Conservation (phyloP, 2,329 filamentous ascomycete species). For the Cladophialophora carrionii region DNA sequence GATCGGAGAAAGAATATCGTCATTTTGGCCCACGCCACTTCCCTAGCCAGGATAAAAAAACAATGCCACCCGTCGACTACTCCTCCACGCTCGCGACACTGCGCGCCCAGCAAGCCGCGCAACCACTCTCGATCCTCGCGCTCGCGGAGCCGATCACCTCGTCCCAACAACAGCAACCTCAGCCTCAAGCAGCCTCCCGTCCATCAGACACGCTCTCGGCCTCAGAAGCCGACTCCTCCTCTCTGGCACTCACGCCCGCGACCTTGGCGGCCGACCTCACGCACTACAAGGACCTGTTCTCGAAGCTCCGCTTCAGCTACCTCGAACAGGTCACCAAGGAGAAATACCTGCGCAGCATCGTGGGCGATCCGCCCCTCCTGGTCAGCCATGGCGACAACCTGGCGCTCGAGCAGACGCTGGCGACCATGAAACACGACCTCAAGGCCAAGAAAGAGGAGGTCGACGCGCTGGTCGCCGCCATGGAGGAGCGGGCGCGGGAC, state of each 20-base stretch:
- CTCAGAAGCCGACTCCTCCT: slow-evolving; percentile 61
- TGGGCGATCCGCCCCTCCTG: slow-evolving; percentile 84
- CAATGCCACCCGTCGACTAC: slow-evolving; percentile 47
- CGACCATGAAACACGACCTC: slow-evolving; percentile 71
- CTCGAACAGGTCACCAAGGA: slow-evolving; percentile 99
- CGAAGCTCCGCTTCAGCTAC: slow-evolving; percentile 94
- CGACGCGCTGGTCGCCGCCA: slow-evolving; percentile 68
- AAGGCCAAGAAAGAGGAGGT: slow-evolving; percentile 82
- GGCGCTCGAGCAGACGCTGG: slow-evolving; percentile 71
- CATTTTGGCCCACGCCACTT: background rate
- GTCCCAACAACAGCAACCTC: slow-evolving; percentile 15
- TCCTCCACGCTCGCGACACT: slow-evolving; percentile 39
- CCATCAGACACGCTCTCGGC: slow-evolving; percentile 64
- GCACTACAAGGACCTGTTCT: slow-evolving; percentile 90
- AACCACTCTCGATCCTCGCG: slow-evolving; percentile 45
- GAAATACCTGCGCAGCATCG: slow-evolving; percentile 91
- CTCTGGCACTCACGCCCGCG: slow-evolving; percentile 67
- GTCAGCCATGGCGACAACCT: slow-evolving; percentile 81
- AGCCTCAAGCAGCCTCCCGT: slow-evolving; percentile 3
- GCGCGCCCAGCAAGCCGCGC: slow-evolving; percentile 35
- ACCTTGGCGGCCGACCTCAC: slow-evolving; percentile 79
- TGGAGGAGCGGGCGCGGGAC: slow-evolving; percentile 71
- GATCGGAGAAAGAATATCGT: background rate
- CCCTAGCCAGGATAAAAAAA: background rate
- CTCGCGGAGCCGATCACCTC: slow-evolving; percentile 37